phyloP scores from a whole-genome alignment of 345 rosid genomes.

The Euphorbia tirucalli region DNA sequence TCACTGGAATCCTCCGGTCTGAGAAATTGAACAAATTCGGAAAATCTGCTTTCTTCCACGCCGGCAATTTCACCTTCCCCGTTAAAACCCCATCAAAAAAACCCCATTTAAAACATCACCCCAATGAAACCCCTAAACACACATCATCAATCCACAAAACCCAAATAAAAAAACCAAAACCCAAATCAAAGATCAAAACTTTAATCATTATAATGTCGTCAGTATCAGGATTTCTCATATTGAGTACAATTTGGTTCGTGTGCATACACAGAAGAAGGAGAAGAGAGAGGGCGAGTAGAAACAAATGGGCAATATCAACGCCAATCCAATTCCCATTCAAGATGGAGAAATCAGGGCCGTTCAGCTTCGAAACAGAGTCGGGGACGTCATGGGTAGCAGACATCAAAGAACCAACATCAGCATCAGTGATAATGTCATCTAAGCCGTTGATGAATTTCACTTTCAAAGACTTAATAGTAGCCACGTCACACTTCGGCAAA shows the following conservation, averaged over 20 bases:
- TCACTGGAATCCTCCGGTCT: conserved; percentile 48
- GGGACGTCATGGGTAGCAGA: conserved; percentile 96
- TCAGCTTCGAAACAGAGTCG: conserved; percentile 82
- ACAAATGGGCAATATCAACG: conserved; percentile 85
- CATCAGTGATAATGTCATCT: conserved; percentile 69
- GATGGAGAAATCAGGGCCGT: conserved; percentile 88
- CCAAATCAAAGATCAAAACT: conserved; percentile 28
- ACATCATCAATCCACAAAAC: background rate
- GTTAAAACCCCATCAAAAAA: conserved; percentile 31
- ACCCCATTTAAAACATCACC: conserved; percentile 15
- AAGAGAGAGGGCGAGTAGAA: conserved; percentile 36
- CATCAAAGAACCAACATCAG: conserved; percentile 80
- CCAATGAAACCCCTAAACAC: conserved; percentile 13
- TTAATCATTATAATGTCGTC: conserved; percentile 45
- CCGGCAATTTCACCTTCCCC: conserved; percentile 46
- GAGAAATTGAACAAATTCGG: conserved; percentile 55
- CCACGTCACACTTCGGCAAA: conserved; percentile 87
- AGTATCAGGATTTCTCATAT: conserved; percentile 37
- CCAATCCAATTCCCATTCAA: conserved; percentile 61
- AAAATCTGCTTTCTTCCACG: conserved; percentile 55
- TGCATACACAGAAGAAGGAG: conserved; percentile 43
- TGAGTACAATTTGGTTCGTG: conserved; percentile 17
- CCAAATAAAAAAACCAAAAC: conserved; percentile 9
- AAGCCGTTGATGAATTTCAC: conserved; percentile 89
- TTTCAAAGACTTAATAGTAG: conserved; percentile 89